phyloP scores from a whole-genome alignment of 305 asterid genomes.

The Fraxinus ornus region DNA sequence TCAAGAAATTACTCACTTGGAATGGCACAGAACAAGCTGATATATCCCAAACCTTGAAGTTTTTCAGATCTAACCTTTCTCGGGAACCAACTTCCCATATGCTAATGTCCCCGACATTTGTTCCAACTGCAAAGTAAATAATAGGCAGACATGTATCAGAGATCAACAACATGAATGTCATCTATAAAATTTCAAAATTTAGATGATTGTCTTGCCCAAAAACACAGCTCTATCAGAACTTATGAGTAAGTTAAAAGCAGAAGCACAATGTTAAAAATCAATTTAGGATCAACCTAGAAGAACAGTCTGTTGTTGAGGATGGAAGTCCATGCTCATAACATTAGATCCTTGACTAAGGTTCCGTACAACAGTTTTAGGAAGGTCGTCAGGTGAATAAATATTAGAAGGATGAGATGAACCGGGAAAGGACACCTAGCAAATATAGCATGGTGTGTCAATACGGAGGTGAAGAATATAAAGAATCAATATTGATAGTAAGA shows the following conservation, averaged over 20 bases:
- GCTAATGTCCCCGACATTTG: slow-evolving; percentile 96
- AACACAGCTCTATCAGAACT: background rate
- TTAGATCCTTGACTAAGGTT: slow-evolving; percentile 90
- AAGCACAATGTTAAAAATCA: slow-evolving; percentile 2
- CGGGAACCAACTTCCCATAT: slow-evolving; percentile 93
- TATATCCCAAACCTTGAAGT: slow-evolving; percentile 86
- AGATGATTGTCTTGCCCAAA: slow-evolving; percentile 5
- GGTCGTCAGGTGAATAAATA: slow-evolving; percentile 81
- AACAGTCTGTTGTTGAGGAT: slow-evolving; percentile 90
- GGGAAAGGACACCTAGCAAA: slow-evolving; percentile 72
- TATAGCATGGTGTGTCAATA: slow-evolving; percentile 20
- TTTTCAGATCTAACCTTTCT: slow-evolving; percentile 69
- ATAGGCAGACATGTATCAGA: background rate
- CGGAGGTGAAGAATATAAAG: slow-evolving; percentile 17
- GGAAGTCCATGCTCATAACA: slow-evolving; percentile 99
- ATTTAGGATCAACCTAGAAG: slow-evolving; percentile 67
- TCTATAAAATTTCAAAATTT: slow-evolving; percentile 2
- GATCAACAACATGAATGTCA: slow-evolving; percentile 9
- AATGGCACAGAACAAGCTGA: slow-evolving; percentile 74
- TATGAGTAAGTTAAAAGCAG: background rate
- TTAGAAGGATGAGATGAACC: slow-evolving; percentile 72
- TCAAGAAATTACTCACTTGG: slow-evolving; percentile 47
- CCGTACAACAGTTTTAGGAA: slow-evolving; percentile 79
- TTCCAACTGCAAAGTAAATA: slow-evolving; percentile 64
- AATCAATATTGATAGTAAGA: slow-evolving; percentile 1